A percentile compares a stretch with the other conserved stretches of the same genome.
Conservation (phyloP, 106 monocot genomes). For the Platanthera zijinensis region DNA sequence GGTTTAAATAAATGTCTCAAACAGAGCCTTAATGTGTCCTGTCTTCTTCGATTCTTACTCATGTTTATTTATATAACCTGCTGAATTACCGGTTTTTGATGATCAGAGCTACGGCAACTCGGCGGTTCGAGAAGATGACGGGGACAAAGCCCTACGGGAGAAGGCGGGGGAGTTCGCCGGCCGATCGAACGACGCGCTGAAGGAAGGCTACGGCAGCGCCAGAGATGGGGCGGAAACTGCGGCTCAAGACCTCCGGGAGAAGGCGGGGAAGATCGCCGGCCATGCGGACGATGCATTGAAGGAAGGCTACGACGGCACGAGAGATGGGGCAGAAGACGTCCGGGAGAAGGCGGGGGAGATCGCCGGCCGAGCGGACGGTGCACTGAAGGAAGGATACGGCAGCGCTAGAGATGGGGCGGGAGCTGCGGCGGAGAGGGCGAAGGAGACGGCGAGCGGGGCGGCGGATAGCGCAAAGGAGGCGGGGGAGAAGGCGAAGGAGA, state of each 20-base stretch:
- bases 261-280: not conserved
- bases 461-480: constrained; percentile 12
- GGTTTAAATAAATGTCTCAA: no score
- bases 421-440: constrained; percentile 13
- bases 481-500: no score
- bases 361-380: not conserved
- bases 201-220: not conserved
- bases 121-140: no score
- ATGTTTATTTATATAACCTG: no score
- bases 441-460: constrained; percentile 15
- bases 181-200: not conserved
- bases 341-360: not conserved
- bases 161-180: not conserved
- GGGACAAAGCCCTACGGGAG: no score
- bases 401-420: constrained; percentile 3
- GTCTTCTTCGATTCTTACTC: no score
- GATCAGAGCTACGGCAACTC: no score
- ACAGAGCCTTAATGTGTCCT: no score
- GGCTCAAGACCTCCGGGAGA: no score
- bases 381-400: constrained; percentile 5
- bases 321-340: not conserved
- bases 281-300: not conserved
- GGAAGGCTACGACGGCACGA: not conserved
- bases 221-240: not conserved
- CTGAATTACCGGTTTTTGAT: no score